Base-by-base conservation (phyloP, 177 flowering plant genomes). In the Vitis hybrid region DNA sequence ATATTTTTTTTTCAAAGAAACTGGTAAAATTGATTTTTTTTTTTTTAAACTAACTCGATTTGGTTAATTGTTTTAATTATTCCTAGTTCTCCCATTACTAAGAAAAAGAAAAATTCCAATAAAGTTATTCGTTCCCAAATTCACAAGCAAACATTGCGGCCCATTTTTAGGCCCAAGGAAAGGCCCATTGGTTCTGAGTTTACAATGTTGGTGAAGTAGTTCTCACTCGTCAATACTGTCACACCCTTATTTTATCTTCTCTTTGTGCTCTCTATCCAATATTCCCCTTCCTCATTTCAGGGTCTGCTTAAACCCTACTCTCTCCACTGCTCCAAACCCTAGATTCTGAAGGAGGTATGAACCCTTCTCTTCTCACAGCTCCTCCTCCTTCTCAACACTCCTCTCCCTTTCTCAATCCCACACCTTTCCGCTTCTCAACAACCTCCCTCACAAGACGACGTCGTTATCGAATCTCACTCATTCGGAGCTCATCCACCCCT, bases 401-500 rank as follows among this genome's bases (percentile, higher is more conserved):
- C 73, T 72, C 77, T 59, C 71, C 68, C 4, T 77, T 75, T 78
- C 71, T 75, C 54, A 66, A 66, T 14, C 76, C 78, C 11, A 61
- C 59, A 26, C 68, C 82, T 30, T 72, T 83, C 61, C 74, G 65
- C 12, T 40, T 17, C 61, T 6, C 61, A 40, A 55, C 51, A 21
- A 61, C 77, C 52, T 56, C 65, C 15, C 52, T 57, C 59, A 7
- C 67, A 2, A 56, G 14, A 56, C 81, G 78, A 1, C 76, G 71
- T 63, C 75, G 72, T 68, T 62, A 34, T 60, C 60, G 72, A 15
- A 64, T 77, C 70, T 74, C 83, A 15, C 5, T 59, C 59, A 67
- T 68, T 52, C 85, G 86, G 48, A 66, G 52, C 69, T 77, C 81
- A 13, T 17, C 81, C 17, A 40, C 72, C 14, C 19, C 75, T n/a